phyloP scores from a whole-genome alignment of 805 yeast genomes.

The Saccharomycodes ludwigii region DNA sequence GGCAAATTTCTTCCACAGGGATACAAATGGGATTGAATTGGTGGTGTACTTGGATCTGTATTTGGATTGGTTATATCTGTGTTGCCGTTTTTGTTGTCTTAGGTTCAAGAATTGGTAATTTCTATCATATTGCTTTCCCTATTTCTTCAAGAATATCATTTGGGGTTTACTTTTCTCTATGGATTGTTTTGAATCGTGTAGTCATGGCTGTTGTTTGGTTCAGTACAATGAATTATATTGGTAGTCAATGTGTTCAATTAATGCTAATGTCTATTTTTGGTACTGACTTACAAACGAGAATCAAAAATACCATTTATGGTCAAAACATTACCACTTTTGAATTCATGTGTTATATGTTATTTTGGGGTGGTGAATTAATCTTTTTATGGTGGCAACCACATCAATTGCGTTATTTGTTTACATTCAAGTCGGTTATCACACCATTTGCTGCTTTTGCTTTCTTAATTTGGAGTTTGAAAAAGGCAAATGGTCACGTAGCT shows the following conservation, averaged over 20 bases:
- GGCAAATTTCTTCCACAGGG: constrained; percentile 89
- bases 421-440: constrained; percentile 64
- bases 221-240: constrained; percentile 75
- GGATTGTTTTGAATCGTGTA: constrained; percentile 84
- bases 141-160: constrained; percentile 72
- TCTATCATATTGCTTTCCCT: constrained; percentile 78
- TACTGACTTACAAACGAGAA: constrained; percentile 44
- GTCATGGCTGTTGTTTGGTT: constrained; percentile 88
- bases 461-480: constrained; percentile 71
- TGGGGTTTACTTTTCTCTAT: constrained; percentile 76
- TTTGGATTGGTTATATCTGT: constrained; percentile 72
- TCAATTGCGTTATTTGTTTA: constrained; percentile 68
- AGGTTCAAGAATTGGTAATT: constrained; percentile 69
- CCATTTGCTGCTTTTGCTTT: constrained; percentile 80
- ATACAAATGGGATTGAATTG: constrained; percentile 66
- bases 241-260: constrained; percentile 72
- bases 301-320: constrained; percentile 44
- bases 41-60: constrained; percentile 90
- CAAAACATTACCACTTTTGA: constrained; percentile 57
- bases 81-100: constrained; percentile 59
- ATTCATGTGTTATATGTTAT: constrained; percentile 66
- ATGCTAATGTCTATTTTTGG: constrained; percentile 75
- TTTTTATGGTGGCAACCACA: constrained; percentile 79
- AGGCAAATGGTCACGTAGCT: constrained; percentile 51
- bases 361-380: constrained; percentile 72